Evolutionary conservation across 2,329 filamentous ascomycete genomes (phyloP).

Genomic region (Teratosphaeria viscida): DNA sequence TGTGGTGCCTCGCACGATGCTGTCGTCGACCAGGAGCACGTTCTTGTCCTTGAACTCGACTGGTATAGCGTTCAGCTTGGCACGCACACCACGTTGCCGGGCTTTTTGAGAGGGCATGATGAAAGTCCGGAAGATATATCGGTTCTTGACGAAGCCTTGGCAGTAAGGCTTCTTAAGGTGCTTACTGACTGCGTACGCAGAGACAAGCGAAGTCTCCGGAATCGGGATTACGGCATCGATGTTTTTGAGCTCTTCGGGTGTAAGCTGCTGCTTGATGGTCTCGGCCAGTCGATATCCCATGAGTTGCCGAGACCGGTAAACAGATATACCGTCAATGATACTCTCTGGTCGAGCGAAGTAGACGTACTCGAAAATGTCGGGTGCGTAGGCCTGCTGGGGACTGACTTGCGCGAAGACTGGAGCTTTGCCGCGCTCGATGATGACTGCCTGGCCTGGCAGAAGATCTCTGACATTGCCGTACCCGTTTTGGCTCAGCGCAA

Average conservation of each 20-base stretch:
- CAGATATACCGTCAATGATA: constrained; percentile 77
- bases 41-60: constrained; percentile 73
- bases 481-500: constrained; percentile 71
- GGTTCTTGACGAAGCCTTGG: constrained; percentile 80
- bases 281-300: constrained; percentile 78
- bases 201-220: constrained; percentile 72
- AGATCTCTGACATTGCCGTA: constrained; percentile 70
- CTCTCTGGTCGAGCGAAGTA: constrained; percentile 80
- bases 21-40: constrained; percentile 80
- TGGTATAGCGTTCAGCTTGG: constrained; percentile 80
- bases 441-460: constrained; percentile 72
- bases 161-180: constrained; percentile 65
- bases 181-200: constrained; percentile 66
- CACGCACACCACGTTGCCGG: constrained; percentile 73
- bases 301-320: constrained; percentile 71
- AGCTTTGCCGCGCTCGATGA: constrained; percentile 65
- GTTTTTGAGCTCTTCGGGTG: constrained; percentile 57
- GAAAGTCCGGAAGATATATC: constrained; percentile 80
- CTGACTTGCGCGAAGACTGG: constrained; percentile 70
- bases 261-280: constrained; percentile 57
- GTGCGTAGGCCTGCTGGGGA: constrained; percentile 57
- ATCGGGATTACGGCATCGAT: constrained; percentile 82
- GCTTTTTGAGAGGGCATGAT: constrained; percentile 75
- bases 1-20: constrained; percentile 78
- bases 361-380: constrained; percentile 80